These are phyloP conservation scores for Puccinia brachypodii DNA, from an alignment of 1,284 basidiomycete species.

Conservation along the genomic window DNA sequence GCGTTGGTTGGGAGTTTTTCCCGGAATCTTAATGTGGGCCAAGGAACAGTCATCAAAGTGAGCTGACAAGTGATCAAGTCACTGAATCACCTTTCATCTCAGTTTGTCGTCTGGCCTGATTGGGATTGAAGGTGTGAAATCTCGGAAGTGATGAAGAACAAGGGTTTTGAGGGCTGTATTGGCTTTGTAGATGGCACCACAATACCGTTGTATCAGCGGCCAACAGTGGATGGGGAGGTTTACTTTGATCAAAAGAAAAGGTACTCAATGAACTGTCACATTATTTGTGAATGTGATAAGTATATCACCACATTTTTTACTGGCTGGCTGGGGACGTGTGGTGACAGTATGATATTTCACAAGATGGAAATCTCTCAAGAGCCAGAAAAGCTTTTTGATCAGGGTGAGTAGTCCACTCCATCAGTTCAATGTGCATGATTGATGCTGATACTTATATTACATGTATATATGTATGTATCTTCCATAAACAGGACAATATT, in stretches of 20 bases:
- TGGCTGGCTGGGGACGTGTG: background rate
- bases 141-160: background rate
- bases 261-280: slow-evolving; percentile 5
- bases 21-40: background rate
- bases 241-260: slow-evolving; percentile 15
- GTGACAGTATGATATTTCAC: background rate
- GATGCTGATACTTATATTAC: background rate
- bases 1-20: background rate
- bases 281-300: background rate
- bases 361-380: slow-evolving; percentile 8
- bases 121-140: background rate
- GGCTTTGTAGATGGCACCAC: too few relatives aligned
- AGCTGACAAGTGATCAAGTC: background rate
- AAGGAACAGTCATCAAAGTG: background rate
- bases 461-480: background rate
- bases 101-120: background rate
- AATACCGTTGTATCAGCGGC: background rate
- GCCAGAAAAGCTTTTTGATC: background rate
- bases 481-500: background rate
- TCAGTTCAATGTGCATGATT: background rate
- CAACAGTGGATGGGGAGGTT: slow-evolving; percentile 1
- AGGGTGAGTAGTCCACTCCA: background rate
- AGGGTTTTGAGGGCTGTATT: too few relatives aligned
- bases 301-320: background rate
- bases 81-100: background rate